Evolutionary conservation across 306 rosid species (phyloP).

Genomic region (Quercus gilva): DNA sequence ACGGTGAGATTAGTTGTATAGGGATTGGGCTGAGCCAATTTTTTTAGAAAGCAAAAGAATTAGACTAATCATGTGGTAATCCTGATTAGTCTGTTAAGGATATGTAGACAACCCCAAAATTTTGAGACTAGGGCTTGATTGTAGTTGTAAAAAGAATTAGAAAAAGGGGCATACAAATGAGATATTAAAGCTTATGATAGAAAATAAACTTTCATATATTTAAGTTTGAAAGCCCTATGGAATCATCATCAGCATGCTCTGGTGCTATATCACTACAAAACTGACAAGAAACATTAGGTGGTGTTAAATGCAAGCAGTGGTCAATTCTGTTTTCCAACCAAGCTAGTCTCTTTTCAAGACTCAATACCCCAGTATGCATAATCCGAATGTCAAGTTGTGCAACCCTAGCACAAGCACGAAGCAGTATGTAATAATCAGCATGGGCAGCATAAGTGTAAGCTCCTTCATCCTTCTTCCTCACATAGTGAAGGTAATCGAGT

Average conservation of each 20-base stretch:
- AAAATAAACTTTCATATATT: conserved; percentile 19
- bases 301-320: conserved; percentile 44
- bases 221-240: conserved; percentile 29
- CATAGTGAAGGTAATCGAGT: conserved; percentile 65
- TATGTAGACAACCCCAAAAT: no score
- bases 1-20: no score
- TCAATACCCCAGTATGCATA: conserved; percentile 70
- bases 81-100: no score
- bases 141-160: no score
- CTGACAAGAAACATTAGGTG: conserved; percentile 54
- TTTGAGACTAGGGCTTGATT: no score
- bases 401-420: conserved; percentile 68
- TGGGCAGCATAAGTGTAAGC: conserved; percentile 61
- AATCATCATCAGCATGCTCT: conserved; percentile 26
- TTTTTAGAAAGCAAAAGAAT: no score
- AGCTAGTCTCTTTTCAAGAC: conserved; percentile 70
- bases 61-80: no score
- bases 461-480: conserved; percentile 67
- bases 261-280: conserved; percentile 41
- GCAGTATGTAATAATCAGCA: conserved; percentile 89
- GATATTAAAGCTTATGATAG: no score
- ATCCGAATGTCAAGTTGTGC: conserved; percentile 68
- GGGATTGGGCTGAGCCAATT: no score
- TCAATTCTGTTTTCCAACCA: conserved; percentile 63
- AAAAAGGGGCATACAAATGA: no score